Percentiles rank a stretch among this genome's conserved stretches.
These are phyloP conservation scores for Alternaria gaisen DNA, from an alignment of 2,329 filamentous ascomycete species.

Conservation along the genomic window DNA sequence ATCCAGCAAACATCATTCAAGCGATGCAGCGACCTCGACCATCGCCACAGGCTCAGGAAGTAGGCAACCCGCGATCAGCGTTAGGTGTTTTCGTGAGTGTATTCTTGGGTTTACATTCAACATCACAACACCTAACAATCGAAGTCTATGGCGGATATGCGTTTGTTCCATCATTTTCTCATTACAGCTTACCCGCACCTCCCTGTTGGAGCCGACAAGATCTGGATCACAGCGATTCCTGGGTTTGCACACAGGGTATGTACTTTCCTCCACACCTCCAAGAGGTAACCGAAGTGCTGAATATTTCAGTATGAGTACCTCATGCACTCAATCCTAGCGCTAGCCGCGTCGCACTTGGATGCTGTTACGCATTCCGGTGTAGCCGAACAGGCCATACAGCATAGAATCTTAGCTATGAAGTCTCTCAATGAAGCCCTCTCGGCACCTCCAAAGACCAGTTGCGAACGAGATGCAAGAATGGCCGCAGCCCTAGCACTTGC, in stretches of 20 bases:
- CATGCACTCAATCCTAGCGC: slow-evolving; percentile 75
- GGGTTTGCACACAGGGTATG: slow-evolving; percentile 71
- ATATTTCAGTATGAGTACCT: slow-evolving; percentile 67
- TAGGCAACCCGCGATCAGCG: slow-evolving; percentile 41
- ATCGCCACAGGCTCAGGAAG: slow-evolving; percentile 38
- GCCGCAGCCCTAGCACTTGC: slow-evolving; percentile 49
- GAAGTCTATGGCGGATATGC: slow-evolving; percentile 66
- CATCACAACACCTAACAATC: slow-evolving; percentile 22
- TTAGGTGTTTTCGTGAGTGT: slow-evolving; percentile 47
- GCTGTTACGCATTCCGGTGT: slow-evolving; percentile 60
- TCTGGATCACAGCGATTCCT: slow-evolving; percentile 74
- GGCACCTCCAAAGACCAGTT: slow-evolving; percentile 40
- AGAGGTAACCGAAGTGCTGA: slow-evolving; percentile 14
- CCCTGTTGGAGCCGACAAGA: slow-evolving; percentile 69
- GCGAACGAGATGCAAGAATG: slow-evolving; percentile 50
- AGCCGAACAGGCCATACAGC: slow-evolving; percentile 66
- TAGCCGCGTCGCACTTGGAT: slow-evolving; percentile 72
- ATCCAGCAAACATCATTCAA: slow-evolving; percentile 59
- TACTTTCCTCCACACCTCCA: slow-evolving; percentile 2
- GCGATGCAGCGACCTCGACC: slow-evolving; percentile 31
- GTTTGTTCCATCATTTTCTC: slow-evolving; percentile 74
- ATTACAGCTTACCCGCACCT: slow-evolving; percentile 69
- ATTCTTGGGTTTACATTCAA: slow-evolving; percentile 9
- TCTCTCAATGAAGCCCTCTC: slow-evolving; percentile 51
- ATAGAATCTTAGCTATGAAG: slow-evolving; percentile 71